These are phyloP conservation scores for Chlamydomonas reinhardtii DNA, from an alignment of 163 green algal genomes.

Conservation along the genomic window DNA sequence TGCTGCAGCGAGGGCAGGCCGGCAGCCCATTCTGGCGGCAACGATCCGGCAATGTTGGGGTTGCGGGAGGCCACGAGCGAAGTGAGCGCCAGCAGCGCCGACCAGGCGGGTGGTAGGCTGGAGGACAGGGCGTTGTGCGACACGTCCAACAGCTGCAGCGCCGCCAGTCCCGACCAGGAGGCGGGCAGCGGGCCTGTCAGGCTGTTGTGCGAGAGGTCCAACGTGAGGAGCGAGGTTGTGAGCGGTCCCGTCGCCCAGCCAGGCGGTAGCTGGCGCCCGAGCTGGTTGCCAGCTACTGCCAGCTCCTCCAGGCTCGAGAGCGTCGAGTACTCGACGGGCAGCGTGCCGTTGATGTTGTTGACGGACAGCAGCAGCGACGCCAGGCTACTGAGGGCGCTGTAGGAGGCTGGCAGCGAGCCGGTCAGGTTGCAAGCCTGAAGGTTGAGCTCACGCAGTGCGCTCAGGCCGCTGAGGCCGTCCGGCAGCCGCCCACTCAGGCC, in stretches of 20 bases:
- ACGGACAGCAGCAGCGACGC: neutral
- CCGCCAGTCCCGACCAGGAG: neutral
- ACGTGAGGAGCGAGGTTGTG: neutral
- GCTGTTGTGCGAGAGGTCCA: constrained; percentile 5
- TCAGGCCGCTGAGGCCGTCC: neutral
- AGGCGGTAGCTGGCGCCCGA: no score
- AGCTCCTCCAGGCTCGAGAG: neutral
- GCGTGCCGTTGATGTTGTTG: neutral
- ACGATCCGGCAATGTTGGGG: neutral
- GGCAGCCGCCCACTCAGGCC: neutral
- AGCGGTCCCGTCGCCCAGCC: neutral
- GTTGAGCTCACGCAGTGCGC: neutral
- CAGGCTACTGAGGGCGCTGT: neutral
- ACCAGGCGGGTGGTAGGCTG: constrained; percentile 9
- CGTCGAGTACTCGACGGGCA: neutral
- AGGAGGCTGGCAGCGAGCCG: neutral
- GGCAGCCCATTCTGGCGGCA: neutral
- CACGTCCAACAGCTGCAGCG: neutral
- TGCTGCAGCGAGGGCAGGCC: neutral
- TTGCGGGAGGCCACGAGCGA: neutral
- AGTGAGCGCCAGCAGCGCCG: neutral
- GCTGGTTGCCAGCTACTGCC: no score
- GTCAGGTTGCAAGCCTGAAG: neutral
- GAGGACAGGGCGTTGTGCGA: constrained; percentile 13
- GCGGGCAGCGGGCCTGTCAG: neutral